Evolutionary conservation across 2,329 filamentous ascomycete species (phyloP), one percentile per base, ranked within the genome.

Genomic region (Botrytis byssoidea): DNA sequence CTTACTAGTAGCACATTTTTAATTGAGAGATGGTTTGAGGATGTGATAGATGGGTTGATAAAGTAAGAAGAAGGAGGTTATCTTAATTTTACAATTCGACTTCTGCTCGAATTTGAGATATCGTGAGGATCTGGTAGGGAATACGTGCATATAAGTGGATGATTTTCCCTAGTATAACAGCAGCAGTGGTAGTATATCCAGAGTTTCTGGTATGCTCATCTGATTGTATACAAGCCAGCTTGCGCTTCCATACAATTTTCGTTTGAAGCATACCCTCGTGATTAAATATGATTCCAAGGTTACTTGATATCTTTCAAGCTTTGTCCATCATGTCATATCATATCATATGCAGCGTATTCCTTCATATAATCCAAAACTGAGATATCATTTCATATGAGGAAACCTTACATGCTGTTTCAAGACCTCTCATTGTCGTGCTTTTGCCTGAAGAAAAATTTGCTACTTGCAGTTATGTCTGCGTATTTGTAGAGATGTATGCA

Each of bases 1-100:
- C 22, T 66, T 67, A 72, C 60, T 72, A 67, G 46, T 72, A 37
- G 51, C 60, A 68, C 60, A 72, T 72, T 29, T 65, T 65, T 37
- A 10, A 9, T 12, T 2, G 32, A 20, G 29, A 35, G 32, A 8
- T 20, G 8, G 12, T 9, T 18, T 46, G 68, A n/a, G 16, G 63
- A 35, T 20, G 44, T 25, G 18, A 32, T 32, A 20, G 29, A 25
- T 65, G 6, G 18, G 18, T 40, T 14, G 29, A 25, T 65, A 6
- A 35, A 20, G 22, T 18, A 6, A 3, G 18, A 44, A 35, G 44
- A n/a, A 48, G 5, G 10, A n/a, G 25, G 5, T 5, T 46, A 18
- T 32, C 4, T 20, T 5, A 20, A 5, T 12, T n/a, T 10, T 20
- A 5, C 18, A 46, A 20, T 44, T 16, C 48, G 16, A 55, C 3